These are phyloP conservation scores for Pleurotus djamor DNA, from an alignment of 768 basidiomycete species.

Conservation along the genomic window DNA sequence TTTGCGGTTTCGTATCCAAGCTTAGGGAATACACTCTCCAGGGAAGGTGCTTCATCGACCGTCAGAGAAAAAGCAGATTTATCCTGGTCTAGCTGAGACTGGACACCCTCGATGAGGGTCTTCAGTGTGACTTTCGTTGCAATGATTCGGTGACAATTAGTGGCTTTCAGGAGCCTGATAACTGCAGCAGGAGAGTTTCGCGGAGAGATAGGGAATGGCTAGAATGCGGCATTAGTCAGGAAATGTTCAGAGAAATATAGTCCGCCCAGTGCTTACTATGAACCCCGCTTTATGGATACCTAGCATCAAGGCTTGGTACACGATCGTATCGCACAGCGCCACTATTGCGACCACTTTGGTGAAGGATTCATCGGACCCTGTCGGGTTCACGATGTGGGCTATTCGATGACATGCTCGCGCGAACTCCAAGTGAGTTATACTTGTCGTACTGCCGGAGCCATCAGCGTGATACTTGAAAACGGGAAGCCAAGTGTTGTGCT, in stretches of 20 bases:
- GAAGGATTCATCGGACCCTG: conserved; percentile 20
- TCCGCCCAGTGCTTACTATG: conserved; percentile 21
- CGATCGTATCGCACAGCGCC: conserved; percentile 27
- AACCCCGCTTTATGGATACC: conserved; percentile 35
- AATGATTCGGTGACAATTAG: conserved; percentile 33
- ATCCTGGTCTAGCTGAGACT: conserved; percentile 12
- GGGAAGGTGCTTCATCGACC: conserved; percentile 28
- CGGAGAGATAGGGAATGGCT: conserved; percentile 41
- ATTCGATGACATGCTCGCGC: conserved; percentile 40
- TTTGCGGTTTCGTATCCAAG: conserved; percentile 28
- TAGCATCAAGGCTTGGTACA: conserved; percentile 38
- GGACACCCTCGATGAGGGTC: conserved; percentile 18
- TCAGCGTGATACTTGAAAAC: conserved; percentile 27
- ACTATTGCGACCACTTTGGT: conserved; percentile 31
- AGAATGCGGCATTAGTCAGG: background rate
- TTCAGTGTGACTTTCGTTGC: conserved; percentile 20
- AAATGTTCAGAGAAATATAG: background rate
- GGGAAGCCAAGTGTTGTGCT: conserved; percentile 26
- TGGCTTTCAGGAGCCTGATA: conserved; percentile 30
- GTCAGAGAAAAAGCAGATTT: conserved; percentile 13
- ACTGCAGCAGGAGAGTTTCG: conserved; percentile 33
- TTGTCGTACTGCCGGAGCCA: conserved; percentile 12
- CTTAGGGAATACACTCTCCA: conserved; percentile 34
- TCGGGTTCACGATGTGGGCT: conserved; percentile 34
- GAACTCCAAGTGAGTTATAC: conserved; percentile 40